phyloP scores from a whole-genome alignment of 1,284 basidiomycete species.

The Erythrobasidium hasegawianum region DNA sequence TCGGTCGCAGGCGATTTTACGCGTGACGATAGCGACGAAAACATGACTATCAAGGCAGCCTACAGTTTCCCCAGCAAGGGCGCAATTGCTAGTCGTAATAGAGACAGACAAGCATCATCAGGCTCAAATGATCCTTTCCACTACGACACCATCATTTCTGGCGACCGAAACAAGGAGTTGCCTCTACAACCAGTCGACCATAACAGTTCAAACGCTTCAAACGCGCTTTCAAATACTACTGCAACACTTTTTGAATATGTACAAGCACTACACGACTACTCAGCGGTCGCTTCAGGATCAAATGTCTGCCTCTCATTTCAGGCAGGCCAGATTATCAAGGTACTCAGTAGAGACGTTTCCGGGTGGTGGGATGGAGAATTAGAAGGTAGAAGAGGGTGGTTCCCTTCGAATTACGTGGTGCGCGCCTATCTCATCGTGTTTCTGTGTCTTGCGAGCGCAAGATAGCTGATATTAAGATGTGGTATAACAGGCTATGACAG shows the following conservation, averaged over 20 bases:
- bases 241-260: slow-evolving; percentile 42
- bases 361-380: slow-evolving; percentile 99
- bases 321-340: slow-evolving; percentile 84
- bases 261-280: slow-evolving; percentile 49
- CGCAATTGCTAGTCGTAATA: not conserved
- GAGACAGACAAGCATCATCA: not conserved
- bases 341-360: slow-evolving; percentile 76
- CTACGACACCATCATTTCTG: not conserved
- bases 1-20: too few relatives aligned
- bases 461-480: too few relatives aligned
- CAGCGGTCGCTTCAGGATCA: slow-evolving; percentile 38
- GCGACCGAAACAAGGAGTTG: slow-evolving; percentile 24
- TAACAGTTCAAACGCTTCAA: not conserved
- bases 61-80: not conserved
- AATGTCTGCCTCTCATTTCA: slow-evolving; percentile 74
- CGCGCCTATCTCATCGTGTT: slow-evolving; percentile 10
- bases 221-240: not conserved
- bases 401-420: slow-evolving; percentile 68
- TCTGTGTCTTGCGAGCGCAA: too few relatives aligned
- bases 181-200: slow-evolving; percentile 15
- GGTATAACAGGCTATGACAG: too few relatives aligned
- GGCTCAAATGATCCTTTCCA: slow-evolving; percentile 2
- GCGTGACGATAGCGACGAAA: not conserved
- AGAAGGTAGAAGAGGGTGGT: slow-evolving; percentile 75
- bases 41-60: not conserved